phyloP scores from a whole-genome alignment of 345 rosid genomes.

The Reutealis trisperma region DNA sequence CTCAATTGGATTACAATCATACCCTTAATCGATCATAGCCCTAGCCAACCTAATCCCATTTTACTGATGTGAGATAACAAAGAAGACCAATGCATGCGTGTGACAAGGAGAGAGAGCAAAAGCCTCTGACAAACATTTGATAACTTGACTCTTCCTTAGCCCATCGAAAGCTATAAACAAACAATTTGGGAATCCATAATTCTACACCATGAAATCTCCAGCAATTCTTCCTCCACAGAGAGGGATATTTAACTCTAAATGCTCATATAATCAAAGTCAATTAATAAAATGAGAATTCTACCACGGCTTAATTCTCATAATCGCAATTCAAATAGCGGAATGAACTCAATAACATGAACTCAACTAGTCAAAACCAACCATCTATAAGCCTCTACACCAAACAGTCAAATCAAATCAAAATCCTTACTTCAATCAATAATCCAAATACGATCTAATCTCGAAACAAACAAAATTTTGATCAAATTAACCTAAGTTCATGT shows the following conservation, averaged over 20 bases:
- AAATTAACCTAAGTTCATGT: slow-evolving; percentile 11
- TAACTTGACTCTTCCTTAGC: not conserved
- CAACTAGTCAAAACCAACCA: not conserved
- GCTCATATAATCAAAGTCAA: not conserved
- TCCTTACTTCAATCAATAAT: not conserved
- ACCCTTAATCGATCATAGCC: not conserved
- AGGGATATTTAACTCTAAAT: not conserved
- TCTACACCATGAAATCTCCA: not conserved
- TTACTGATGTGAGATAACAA: not conserved
- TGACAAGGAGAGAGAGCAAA: too few species aligned
- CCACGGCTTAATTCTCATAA: not conserved
- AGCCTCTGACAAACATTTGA: too few species aligned
- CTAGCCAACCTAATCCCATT: not conserved
- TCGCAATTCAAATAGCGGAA: not conserved
- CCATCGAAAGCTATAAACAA: not conserved
- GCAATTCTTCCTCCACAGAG: not conserved
- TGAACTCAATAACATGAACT: not conserved
- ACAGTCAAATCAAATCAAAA: slow-evolving; percentile 6
- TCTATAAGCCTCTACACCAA: slow-evolving; percentile 1
- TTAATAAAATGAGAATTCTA: not conserved
- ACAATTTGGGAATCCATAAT: not conserved
- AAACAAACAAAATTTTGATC: not conserved
- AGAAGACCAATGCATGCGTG: not conserved
- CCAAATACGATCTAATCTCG: slow-evolving; percentile 18
- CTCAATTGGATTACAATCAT: too few species aligned